Evolutionary conservation across 2,329 filamentous ascomycete species (phyloP), one percentile per base, ranked within the genome.

Genomic region (Grosmannia serpens): DNA sequence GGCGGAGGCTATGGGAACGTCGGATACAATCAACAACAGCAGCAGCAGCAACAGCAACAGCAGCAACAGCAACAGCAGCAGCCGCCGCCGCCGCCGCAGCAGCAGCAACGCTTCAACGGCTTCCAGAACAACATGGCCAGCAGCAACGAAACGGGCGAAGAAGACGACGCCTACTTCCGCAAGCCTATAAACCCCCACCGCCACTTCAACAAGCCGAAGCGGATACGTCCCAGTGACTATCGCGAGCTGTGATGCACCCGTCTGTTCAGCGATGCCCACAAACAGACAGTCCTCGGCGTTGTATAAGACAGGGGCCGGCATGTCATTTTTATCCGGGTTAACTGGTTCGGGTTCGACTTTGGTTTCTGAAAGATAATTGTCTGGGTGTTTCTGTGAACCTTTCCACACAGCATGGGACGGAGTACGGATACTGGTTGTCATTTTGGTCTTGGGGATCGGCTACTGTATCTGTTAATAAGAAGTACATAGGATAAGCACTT

Each of bases 181-280:
- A 92, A 96, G 71, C 94, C 94, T 0, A 89, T 97, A 62, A 99
- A 99, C 69, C 92, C 91, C 2, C 89, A 96, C 69, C 84, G 94
- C 55, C 89, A 94, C 69, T 87, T 91, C 71, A 89, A 91, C 67
- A 83, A 88, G 66, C 86, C 90, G 66, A 83, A 87, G 63, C 80
- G 89, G 65, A 84, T 89, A 58, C 82, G 94, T 58, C 91, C 91
- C 13, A 94, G 89, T 69, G 94, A 99, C 73, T 97, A 94, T 70
- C 82, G 89, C 63, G 89, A 95, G 75, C 77, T 96, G 54, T 91
- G 68, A 75, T 9, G n/a, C 51, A 9, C 13, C 13, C 38, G 15
- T 5, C 38, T 3, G 38, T 41, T 41, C 31, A 33, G 31, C 31
- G 31, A 33, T 33, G 11, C 31, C 31, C 31, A 6, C 31, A 33